Percentiles rank a stretch among this genome's conserved stretches.
These are phyloP conservation scores for Hanseniaspora nectarophila DNA, from an alignment of 805 yeast genomes.

Conservation along the genomic window DNA sequence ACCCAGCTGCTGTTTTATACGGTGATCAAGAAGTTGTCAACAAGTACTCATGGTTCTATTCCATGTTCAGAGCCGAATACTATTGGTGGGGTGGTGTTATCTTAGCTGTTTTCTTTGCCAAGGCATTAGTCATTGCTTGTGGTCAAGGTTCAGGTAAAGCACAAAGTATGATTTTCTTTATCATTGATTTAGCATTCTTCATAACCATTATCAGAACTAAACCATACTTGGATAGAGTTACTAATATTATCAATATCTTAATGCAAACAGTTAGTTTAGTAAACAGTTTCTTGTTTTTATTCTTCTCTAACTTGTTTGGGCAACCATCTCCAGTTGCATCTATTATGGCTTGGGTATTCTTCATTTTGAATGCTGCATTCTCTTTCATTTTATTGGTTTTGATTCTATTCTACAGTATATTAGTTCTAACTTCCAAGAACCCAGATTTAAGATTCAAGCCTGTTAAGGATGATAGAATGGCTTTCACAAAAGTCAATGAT, in stretches of 20 bases:
- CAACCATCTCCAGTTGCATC: slow-evolving; percentile 71
- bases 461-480: slow-evolving; percentile 82
- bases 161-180: slow-evolving; percentile 64
- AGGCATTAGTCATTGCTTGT: slow-evolving; percentile 62
- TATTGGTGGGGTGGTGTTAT: slow-evolving; percentile 75
- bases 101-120: slow-evolving; percentile 48
- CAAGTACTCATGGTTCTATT: slow-evolving; percentile 79
- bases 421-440: slow-evolving; percentile 61
- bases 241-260: slow-evolving; percentile 63
- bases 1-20: slow-evolving; percentile 78
- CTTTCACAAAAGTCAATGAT: slow-evolving; percentile 51
- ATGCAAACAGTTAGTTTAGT: slow-evolving; percentile 61
- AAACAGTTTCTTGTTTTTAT: slow-evolving; percentile 74
- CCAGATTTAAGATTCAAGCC: slow-evolving; percentile 84
- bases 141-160: slow-evolving; percentile 73
- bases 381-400: slow-evolving; percentile 59
- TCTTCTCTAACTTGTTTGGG: slow-evolving; percentile 72
- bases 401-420: slow-evolving; percentile 53
- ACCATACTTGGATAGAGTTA: slow-evolving; percentile 75
- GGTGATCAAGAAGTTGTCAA: slow-evolving; percentile 62
- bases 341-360: slow-evolving; percentile 85
- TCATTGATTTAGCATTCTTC: slow-evolving; percentile 62
- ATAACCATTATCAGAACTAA: slow-evolving; percentile 47
- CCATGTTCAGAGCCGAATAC: slow-evolving; percentile 69
- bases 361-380: slow-evolving; percentile 79